These are phyloP conservation scores for Termitomyces sp. DNA, from an alignment of 768 basidiomycete species.

Conservation along the genomic window DNA sequence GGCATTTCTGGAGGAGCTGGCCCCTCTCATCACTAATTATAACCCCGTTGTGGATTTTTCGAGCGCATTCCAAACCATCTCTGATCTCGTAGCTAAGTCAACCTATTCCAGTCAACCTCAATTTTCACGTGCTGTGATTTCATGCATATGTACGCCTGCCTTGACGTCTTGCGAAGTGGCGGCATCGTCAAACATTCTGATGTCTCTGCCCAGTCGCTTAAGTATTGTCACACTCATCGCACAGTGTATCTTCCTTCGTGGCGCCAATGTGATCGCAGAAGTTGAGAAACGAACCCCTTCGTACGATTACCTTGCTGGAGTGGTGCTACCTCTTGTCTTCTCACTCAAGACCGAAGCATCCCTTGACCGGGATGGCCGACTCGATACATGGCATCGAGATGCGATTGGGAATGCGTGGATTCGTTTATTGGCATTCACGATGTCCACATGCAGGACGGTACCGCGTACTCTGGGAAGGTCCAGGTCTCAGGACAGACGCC, in stretches of 20 bases:
- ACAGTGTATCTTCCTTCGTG: slow-evolving; percentile 42
- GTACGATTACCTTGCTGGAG: slow-evolving; percentile 54
- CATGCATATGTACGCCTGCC: slow-evolving; percentile 38
- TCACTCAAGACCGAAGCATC: slow-evolving; percentile 45
- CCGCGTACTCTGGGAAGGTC: slow-evolving; percentile 29
- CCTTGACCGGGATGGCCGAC: slow-evolving; percentile 31
- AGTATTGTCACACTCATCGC: slow-evolving; percentile 35
- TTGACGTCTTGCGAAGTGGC: slow-evolving; percentile 43
- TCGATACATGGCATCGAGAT: slow-evolving; percentile 41
- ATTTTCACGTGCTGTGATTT: slow-evolving; percentile 43
- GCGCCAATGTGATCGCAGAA: slow-evolving; percentile 46
- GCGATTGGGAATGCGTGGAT: slow-evolving; percentile 49
- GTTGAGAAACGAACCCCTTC: slow-evolving; percentile 51
- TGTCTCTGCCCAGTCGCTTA: slow-evolving; percentile 33
- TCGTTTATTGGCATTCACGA: slow-evolving; percentile 53
- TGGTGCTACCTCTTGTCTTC: slow-evolving; percentile 59
- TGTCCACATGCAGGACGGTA: slow-evolving; percentile 43
- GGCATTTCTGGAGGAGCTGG: slow-evolving; percentile 47
- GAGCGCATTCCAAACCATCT: slow-evolving; percentile 47
- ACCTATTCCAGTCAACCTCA: slow-evolving; percentile 43
- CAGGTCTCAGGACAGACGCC: slow-evolving; percentile 37
- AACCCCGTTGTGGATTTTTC: slow-evolving; percentile 49
- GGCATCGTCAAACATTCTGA: slow-evolving; percentile 33
- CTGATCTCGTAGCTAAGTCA: slow-evolving; percentile 36
- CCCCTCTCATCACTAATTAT: slow-evolving; percentile 49